Evolutionary conservation across 2,329 filamentous ascomycete genomes (phyloP).

Genomic region (Talaromyces rugulosus): DNA sequence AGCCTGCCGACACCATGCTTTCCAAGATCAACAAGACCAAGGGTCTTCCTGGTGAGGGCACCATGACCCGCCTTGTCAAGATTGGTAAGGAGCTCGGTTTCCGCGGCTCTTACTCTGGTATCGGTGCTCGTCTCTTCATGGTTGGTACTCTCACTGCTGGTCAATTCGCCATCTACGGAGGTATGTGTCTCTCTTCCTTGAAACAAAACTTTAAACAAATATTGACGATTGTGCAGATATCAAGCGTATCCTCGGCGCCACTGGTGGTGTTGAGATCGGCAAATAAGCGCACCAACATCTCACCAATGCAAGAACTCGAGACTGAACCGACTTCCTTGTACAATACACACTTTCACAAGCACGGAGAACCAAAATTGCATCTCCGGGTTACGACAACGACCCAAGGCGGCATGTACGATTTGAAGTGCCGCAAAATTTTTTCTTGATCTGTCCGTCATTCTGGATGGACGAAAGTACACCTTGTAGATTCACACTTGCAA

Average conservation of each 20-base stretch:
- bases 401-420: constrained; percentile 9
- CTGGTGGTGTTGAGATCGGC: constrained; percentile 69
- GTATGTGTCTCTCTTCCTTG: constrained; percentile 14
- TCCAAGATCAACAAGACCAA: constrained; percentile 96
- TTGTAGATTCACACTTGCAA: constrained; percentile 10
- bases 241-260: constrained; percentile 66
- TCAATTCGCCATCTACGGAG: constrained; percentile 87
- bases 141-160: constrained; percentile 70
- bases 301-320: background rate
- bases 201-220: background rate
- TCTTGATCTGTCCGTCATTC: constrained; percentile 5
- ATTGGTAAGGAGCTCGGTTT: constrained; percentile 82
- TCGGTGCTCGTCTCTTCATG: constrained; percentile 75
- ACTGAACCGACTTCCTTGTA: background rate
- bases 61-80: constrained; percentile 75
- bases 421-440: constrained; percentile 6
- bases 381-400: background rate
- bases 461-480: constrained; percentile 7
- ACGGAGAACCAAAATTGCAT: background rate
- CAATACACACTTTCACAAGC: background rate
- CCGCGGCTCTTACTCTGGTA: constrained; percentile 72
- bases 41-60: constrained; percentile 81
- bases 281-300: constrained; percentile 30
- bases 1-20: constrained; percentile 90
- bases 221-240: constrained; percentile 39